Base-by-base conservation (phyloP, 2,329 filamentous ascomycete species). In the Aspergillus sp. region DNA sequence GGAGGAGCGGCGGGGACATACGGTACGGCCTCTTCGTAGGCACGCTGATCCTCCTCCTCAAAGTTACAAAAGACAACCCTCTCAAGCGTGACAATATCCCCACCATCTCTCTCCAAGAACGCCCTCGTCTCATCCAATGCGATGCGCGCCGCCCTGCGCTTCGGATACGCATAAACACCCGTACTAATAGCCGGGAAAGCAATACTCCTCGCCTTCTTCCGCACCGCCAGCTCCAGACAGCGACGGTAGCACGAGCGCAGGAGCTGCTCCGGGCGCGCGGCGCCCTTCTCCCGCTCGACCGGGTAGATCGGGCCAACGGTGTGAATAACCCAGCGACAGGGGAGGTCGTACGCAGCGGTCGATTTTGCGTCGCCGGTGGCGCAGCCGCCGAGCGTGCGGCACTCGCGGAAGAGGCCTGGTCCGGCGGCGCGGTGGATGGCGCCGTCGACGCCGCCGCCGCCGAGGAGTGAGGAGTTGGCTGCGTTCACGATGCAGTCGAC, bases 401-500 rank as follows among this genome's bases (percentile, higher is more conserved):
- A 96, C 74, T 94, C 93, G 8, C 76, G 65, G 17, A 85, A 58
- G 0, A 97, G 82, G 0, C 71, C 70, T 0, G 75, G 81, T 0
- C 94, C 94, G 1, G 94, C 93, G 38, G 87, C 90, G 26, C 80
- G 73, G 69, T 97, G 94, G 62, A 97, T 96, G 24, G 91, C 88
- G 38, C 87, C 88, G 65, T 92, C 88, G 14, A 97, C 91, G 33
- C 94, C 94, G n/a, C 91, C 90, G 49, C 94, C 94, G 50, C 92
- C 91, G 0, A 88, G 79, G 0, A 97, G 82, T 1, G 80, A 81
- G 9, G 73, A 74, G 70, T 97, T 97, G 42, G 94, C 93, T 1
- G 94, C 93, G 69, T 97, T 97, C 69, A 97, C 92, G 61, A 96
- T 94, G 58, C 88, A 87, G 65, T 91, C 89, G 43, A 91, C 80